Base-by-base conservation (phyloP, 2,329 filamentous ascomycete species). In the Pestalotiopsis sp. region DNA sequence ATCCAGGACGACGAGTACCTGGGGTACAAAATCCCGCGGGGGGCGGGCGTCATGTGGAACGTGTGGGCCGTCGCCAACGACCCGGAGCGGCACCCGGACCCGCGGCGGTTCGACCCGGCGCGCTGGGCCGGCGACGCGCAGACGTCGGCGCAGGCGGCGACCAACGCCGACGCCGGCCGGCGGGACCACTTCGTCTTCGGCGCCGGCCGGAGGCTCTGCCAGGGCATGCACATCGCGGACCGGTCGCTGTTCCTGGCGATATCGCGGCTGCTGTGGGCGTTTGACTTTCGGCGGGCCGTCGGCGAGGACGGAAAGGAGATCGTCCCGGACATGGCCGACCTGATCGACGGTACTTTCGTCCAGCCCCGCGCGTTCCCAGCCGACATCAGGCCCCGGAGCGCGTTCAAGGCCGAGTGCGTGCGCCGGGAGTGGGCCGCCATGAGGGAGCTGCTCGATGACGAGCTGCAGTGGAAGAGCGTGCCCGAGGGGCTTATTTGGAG, bases 181-280 rank as follows among this genome's bases (percentile, higher is more conserved):
- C 80, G 86, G 14, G 86, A 88, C 62, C 82, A 85, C 9, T 89
- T 86, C 74, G 82, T 81, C 0, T 90, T 88, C 67, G 87, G 88
- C 23, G 84, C 84, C 9, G 87, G 88, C 1, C 80, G 87, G 5
- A 81, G 88, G 27, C 82, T 88, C 57, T 90, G 88, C 73, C 86
- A 83, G 0, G 88, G 88, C 0, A 85, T 87, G 38, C 85, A 88
- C 66, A 79, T 90, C 2, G 86, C 85, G 0, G 83, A 86, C 67
- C 81, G 82, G 5, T 81, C 79, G 11, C 71, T 88, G 14, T 86
- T 84, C 71, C 77, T 87, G 7, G 81, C 75, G 13, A 82, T 86
- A 40, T 78, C 83, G 2, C 77, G 82, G 6, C 78, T 86, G n/a
- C 73, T 86, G 27, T 86, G 84, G 83, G 81, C 79, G 0, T 86